phyloP scores from a whole-genome alignment of 2,329 filamentous ascomycete species.

The Cladosporium sp. region DNA sequence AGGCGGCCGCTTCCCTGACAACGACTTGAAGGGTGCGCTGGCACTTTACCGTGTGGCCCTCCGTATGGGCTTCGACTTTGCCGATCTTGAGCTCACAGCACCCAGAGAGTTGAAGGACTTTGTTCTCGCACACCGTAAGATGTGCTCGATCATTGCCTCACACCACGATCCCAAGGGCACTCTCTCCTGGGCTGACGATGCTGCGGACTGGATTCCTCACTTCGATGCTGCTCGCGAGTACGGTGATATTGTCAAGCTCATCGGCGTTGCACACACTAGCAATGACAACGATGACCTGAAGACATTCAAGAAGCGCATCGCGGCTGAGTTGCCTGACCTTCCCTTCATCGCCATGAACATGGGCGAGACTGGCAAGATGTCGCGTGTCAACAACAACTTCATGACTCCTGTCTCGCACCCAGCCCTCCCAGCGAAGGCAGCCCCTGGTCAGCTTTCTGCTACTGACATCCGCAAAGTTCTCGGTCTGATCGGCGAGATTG shows the following conservation, averaged over 20 bases:
- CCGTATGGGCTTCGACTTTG: slow-evolving; percentile 81
- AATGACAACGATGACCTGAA: slow-evolving; percentile 84
- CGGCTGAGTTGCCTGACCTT: slow-evolving; percentile 62
- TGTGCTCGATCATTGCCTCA: slow-evolving; percentile 86
- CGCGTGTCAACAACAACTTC: slow-evolving; percentile 84
- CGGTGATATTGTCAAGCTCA: slow-evolving; percentile 90
- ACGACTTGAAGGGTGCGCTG: slow-evolving; percentile 58
- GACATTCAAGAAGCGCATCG: slow-evolving; percentile 74
- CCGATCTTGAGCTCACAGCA: slow-evolving; percentile 88
- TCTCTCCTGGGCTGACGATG: slow-evolving; percentile 83
- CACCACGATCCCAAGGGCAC: slow-evolving; percentile 81
- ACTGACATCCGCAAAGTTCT: slow-evolving; percentile 79
- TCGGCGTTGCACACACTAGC: slow-evolving; percentile 70
- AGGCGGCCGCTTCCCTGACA: slow-evolving; percentile 82
- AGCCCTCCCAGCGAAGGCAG: slow-evolving; percentile 83
- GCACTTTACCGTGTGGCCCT: slow-evolving; percentile 74
- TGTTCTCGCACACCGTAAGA: slow-evolving; percentile 50
- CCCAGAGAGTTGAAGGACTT: slow-evolving; percentile 67
- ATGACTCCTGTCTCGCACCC: slow-evolving; percentile 93
- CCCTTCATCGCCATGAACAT: slow-evolving; percentile 96
- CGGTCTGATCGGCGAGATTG: slow-evolving; percentile 72
- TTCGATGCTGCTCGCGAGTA: slow-evolving; percentile 89
- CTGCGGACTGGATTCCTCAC: slow-evolving; percentile 71
- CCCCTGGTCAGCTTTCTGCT: slow-evolving; percentile 88
- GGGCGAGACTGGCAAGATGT: slow-evolving; percentile 81